Evolutionary conservation across 768 basidiomycete genomes (phyloP), one percentile per base, ranked within the genome.

Genomic region (Neoboletus brunneissimus): DNA sequence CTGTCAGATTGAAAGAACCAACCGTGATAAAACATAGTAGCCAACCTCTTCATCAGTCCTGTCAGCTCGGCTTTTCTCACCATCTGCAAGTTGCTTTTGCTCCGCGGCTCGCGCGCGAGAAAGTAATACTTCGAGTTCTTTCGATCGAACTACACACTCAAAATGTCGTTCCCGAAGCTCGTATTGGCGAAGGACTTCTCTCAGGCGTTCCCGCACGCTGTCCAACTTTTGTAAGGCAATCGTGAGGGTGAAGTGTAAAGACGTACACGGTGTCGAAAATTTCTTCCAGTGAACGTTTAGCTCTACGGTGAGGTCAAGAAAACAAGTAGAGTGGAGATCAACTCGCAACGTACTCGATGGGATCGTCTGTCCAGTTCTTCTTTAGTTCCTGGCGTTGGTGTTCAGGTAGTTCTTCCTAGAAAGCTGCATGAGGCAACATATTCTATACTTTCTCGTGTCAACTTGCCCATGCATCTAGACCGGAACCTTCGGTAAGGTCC

Each of bases 151-250:
- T 29, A 94, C 88, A 60, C 90, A 92, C 74, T 94, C 92, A 64
- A 94, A 94, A 77, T 94, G 92, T 68, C 85, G 86, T 75, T 94
- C 92, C 57, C 92, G 87, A 54, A 93, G 83, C 66, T 94, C 88
- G 67, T 94, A 94, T 67, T 93, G 91, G 25, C 86, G 84, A 43
- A 94, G 82, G 35, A 94, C 82, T 63, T 92, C 89, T 67, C 92
- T 94, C 71, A 94, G 78, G 47, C 92, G 85, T 73, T 91, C 89
- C 34, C 89, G 88, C 42, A 91, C 86, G 56, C 92, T 94, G 61
- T 45, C 46, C 15, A 56, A 37, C 23, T 25, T 52, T 48, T 58
- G 49, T 48, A 37, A 58, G 58, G 20, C 1, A 23, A 23, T 23
- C 29, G 47, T 18, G 35, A 42, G 10, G 13, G n/a, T 25, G 25